Base-by-base conservation (phyloP, 495 filamentous ascomycete genomes). In the Penicillium flavigenum region DNA sequence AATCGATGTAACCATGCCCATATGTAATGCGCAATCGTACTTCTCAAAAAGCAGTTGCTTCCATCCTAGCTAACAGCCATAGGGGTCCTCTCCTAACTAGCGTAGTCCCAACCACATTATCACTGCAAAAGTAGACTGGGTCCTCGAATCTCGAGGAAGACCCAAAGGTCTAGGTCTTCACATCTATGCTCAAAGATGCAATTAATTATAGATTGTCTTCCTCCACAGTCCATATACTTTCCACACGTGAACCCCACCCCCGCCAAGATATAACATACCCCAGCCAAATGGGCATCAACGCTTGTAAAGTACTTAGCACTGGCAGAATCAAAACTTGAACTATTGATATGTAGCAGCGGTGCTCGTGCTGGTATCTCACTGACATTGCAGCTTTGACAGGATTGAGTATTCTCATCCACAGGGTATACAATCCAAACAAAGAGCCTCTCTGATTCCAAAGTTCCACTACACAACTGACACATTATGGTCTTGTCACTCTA, bases 161-260 rank as follows among this genome's bases (percentile, higher is more conserved):
- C n/a, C 7, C 20, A 32, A 39, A 39, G 52, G 44, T 55, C 43
- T 27, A 22, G 47, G 17, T 51, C 42, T 0, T 39, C 32, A 27
- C 7, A 4, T 51, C 29, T 8, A 26, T 47, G n/a, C 22, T 17
- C 20, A 11, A 19, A 10, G 32, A 55, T n/a, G 8, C 43, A 41
- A 39, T 27, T 47, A 53, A 39, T 19, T 47, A 53, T 53, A 32
- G 32, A 17, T 55, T 17, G 11, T 38, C 14, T 36, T 24, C 44
- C 31, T 51, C 49, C 49, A 41, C 49, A 41, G 22, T 19, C 38
- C 24, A 29, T 51, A 10, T 6, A 41, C 16, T 9, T 39, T 41
- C 45, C 36, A 27, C 22, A 51, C 12, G 14, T 22, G 12, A 38
- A 55, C 52, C 52, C 52, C 43, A 39, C 52, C 43, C 52, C 43